Evolutionary conservation across 2,329 filamentous ascomycete species (phyloP).

Genomic region (Acephala macrosclerotiorum): DNA sequence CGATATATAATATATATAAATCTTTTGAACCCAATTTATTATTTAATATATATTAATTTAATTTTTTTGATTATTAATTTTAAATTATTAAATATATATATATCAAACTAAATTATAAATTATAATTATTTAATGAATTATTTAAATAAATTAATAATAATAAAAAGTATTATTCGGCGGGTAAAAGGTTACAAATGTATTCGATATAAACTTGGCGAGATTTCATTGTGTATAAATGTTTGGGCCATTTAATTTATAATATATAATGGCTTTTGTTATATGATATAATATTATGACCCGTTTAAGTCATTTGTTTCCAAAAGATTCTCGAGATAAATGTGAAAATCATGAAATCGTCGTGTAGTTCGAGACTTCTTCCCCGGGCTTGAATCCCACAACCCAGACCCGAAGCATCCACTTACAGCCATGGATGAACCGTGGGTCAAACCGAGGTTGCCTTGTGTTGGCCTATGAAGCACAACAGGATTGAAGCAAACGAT

Average conservation of each 20-base stretch:
- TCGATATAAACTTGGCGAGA: neutral
- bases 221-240: neutral
- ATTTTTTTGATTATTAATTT: no score
- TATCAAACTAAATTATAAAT: no score
- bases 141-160: no score
- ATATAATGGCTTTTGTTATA: neutral
- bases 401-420: neutral
- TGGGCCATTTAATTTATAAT: neutral
- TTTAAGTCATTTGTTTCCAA: neutral
- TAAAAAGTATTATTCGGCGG: conserved; percentile 20
- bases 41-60: no score
- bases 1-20: no score
- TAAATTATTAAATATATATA: no score
- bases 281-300: neutral
- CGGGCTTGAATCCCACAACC: neutral
- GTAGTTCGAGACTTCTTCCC: neutral
- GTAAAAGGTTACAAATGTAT: conserved; percentile 17
- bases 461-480: neutral
- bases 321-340: neutral
- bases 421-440: no score
- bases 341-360: neutral
- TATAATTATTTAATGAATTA: no score
- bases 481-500: neutral
- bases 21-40: no score
- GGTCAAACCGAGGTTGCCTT: neutral